phyloP scores from a whole-genome alignment of 805 yeast genomes.

The Candida quercuum region DNA sequence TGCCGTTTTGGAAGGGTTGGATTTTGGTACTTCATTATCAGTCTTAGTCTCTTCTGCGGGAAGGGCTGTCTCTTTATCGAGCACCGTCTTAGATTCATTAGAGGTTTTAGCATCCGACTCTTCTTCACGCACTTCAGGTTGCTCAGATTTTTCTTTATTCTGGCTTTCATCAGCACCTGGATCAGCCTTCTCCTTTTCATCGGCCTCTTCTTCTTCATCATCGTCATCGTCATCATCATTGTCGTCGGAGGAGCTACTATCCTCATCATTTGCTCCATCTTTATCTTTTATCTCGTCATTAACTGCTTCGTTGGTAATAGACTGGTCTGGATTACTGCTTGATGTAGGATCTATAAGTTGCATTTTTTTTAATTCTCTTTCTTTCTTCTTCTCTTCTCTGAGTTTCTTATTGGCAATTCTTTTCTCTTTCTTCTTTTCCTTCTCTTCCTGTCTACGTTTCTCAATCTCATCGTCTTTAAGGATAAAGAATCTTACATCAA shows the following conservation, averaged over 20 bases:
- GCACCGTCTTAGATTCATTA: neutral
- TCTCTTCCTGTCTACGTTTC: conserved; percentile 37
- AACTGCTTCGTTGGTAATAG: neutral
- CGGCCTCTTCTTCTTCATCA: conserved; percentile 8
- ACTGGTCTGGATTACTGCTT: no score
- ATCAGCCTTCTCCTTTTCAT: conserved; percentile 8
- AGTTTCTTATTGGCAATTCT: conserved; percentile 30
- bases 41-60: neutral
- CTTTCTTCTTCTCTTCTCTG: conserved; percentile 28
- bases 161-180: conserved; percentile 2
- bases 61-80: neutral
- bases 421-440: conserved; percentile 29
- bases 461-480: conserved; percentile 75
- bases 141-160: conserved; percentile 2
- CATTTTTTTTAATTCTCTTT: conserved; percentile 13
- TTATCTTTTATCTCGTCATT: conserved; percentile 1
- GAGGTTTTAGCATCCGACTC: neutral
- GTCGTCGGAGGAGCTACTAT: conserved; percentile 1
- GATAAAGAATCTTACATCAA: conserved; percentile 74
- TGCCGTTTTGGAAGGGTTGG: neutral
- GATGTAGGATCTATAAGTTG: no score
- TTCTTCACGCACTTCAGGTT: neutral
- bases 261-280: neutral
- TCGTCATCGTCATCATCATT: conserved; percentile 4
- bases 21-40: neutral